Evolutionary conservation across 2,329 filamentous ascomycete genomes (phyloP), one percentile per base, ranked within the genome.

Genomic region (Emmonsia crescens): DNA sequence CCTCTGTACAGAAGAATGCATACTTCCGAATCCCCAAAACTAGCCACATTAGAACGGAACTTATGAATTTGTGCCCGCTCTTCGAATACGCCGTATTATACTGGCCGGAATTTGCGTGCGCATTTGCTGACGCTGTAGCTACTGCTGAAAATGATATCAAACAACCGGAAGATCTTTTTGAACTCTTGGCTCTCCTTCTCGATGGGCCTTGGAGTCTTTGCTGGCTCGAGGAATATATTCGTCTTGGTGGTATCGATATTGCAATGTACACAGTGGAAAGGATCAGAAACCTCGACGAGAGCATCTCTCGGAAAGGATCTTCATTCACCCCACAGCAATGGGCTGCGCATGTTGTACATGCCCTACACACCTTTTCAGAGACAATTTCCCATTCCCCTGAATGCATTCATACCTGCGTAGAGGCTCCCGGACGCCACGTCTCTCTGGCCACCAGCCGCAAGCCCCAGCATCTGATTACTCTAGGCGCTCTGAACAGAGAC

Each of bases 181-280:
- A 60, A 48, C 46, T 60, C 27, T 44, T 60, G 24, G 36, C 58
- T 19, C 49, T 54, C n/a, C n/a, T 60, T 19, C 58, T 60, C n/a
- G 29, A 60, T 19, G 44, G 46, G 16, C 36, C 46, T 27, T 60
- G 46, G 58, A 38, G 58, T 36, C 29, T 60, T 40, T 51, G 31
- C 49, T 60, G 58, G 58, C 58, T 60, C n/a, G 58, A 60, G 24
- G 58, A 60, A 44, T 60, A 60, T 42, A 54, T 60, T 48, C 58
- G 46, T 54, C 46, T 60, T 27, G 58, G 58, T 19, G 58, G 58
- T 29, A 44, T 60, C 24, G 58, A 60, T 27, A 60, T 60, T 60
- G 58, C 44, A 21, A 52, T 54, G 46, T 54, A 60, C 46, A 54
- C 58, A 2, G 58, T 42, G 6, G 58, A 54, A 27, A 60, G 46